Percentiles rank a stretch among this genome's conserved stretches.
Evolutionary conservation across 495 filamentous ascomycete genomes (phyloP).

Genomic region (Apiosordaria backusii): DNA sequence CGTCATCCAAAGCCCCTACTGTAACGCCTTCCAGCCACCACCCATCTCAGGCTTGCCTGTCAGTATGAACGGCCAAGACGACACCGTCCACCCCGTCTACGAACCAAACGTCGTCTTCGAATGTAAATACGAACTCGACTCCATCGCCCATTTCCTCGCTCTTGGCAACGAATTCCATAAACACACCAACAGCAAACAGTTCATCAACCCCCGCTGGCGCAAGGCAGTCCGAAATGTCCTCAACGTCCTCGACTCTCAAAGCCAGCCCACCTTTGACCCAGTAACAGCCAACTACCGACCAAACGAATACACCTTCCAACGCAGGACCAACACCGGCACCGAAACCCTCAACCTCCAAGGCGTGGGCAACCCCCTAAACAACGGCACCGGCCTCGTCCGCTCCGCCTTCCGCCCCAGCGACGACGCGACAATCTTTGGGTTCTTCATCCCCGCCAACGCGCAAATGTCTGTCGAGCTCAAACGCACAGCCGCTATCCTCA

Average conservation of each 20-base stretch:
- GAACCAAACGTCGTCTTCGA: conserved; percentile 86
- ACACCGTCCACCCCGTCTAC: conserved; percentile 81
- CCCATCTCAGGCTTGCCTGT: conserved; percentile 68
- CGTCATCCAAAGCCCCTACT: conserved; percentile 92
- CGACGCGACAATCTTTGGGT: conserved; percentile 92
- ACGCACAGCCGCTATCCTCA: conserved; percentile 66
- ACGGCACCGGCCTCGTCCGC: conserved; percentile 78
- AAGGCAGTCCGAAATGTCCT: conserved; percentile 72
- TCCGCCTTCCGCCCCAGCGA: conserved; percentile 96
- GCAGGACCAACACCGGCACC: conserved; percentile 74
- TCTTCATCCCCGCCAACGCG: conserved; percentile 94
- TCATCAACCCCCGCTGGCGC: conserved; percentile 76
- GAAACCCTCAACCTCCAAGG: conserved; percentile 84
- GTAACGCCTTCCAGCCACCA: conserved; percentile 97
- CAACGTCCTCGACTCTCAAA: conserved; percentile 70
- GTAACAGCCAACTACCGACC: conserved; percentile 57
- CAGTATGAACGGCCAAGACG: conserved; percentile 70
- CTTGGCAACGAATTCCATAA: conserved; percentile 82
- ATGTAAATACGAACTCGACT: conserved; percentile 99
- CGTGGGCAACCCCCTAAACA: conserved; percentile 84
- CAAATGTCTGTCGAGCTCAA: conserved; percentile 91
- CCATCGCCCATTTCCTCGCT: conserved; percentile 84
- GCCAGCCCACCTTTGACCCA: conserved; percentile 70
- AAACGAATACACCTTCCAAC: conserved; percentile 85
- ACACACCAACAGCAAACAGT: conserved; percentile 71